A percentile compares a stretch with the other conserved stretches of the same genome.
These are phyloP conservation scores for Plasmodium cynomolgi DNA, from an alignment of 169 alveolate genomes.

Conservation along the genomic window DNA sequence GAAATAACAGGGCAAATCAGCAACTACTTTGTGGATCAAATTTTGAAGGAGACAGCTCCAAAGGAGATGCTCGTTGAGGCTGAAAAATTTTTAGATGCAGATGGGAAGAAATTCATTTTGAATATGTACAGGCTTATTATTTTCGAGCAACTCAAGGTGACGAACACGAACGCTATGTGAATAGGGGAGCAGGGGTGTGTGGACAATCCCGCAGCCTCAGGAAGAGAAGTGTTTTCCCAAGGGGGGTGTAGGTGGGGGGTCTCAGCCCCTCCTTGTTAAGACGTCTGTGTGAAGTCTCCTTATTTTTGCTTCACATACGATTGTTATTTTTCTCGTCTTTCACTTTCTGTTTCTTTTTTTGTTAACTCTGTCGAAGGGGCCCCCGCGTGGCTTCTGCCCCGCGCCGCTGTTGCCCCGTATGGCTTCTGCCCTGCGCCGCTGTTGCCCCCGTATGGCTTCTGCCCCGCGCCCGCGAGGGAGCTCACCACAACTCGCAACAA, in stretches of 20 bases:
- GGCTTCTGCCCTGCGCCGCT: background rate
- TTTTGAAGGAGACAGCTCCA: constrained; percentile 82
- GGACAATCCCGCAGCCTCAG: background rate
- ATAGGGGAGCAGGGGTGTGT: background rate
- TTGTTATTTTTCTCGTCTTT: background rate
- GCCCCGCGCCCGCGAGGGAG: background rate
- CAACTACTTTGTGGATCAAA: constrained; percentile 77
- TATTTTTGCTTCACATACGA: background rate
- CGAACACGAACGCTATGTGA: background rate
- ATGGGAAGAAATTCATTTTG: constrained; percentile 84
- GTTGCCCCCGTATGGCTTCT: background rate
- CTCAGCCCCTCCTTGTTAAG: background rate
- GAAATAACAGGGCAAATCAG: constrained; percentile 83
- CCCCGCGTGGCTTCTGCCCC: background rate
- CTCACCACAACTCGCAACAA: background rate
- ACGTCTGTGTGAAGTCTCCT: background rate
- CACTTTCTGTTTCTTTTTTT: too few species aligned
- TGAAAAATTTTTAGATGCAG: constrained; percentile 87
- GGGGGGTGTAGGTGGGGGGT: background rate
- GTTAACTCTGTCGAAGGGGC: too few species aligned
- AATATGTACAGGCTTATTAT: constrained; percentile 86
- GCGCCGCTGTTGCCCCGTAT: background rate
- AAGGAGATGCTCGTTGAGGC: constrained; percentile 83
- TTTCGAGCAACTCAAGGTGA: constrained; percentile 80
- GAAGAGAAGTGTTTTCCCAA: background rate